Evolutionary conservation across 306 rosid genomes (phyloP), one percentile per base, ranked within the genome.

Genomic region (Carpinus viminea): DNA sequence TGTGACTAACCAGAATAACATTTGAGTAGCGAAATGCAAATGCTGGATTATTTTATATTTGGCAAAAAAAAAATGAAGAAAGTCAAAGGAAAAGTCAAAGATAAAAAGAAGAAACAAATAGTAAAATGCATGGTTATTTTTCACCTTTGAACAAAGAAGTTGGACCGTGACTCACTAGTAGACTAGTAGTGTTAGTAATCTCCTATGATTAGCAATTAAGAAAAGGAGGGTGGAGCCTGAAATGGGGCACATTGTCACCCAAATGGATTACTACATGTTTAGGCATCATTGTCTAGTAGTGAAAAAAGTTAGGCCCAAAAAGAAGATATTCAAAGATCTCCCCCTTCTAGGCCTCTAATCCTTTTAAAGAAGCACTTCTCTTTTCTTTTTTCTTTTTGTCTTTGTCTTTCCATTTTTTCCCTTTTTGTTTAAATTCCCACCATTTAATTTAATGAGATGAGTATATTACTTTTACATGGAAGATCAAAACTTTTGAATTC

Each of bases 281-380:
- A 61, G 34, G 36, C 26, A 4, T 6, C 36, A 28, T 26, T 28
- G 68, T 61, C 43, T 26, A 15, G 8, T 62, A 13, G 68, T 9
- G 9, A 62, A 26, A 26, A 62, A 62, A 10, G 20, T 59, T 3
- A 59, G 38, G 36, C 66, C 36, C 0, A 21, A 59, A 59, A 24
- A 59, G 16, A 62, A 62, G 68, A 62, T 28, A 28, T 62, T 62
- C 68, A 62, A 62, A 62, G 45, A 62, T 62, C 45, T 62, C 8
- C 8, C 15, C 17, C 16, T 12, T 21, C 68, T 6, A 31, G 68
- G n/a, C 8, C 43, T 28, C 9, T 21, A 4, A 53, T 18, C 5
- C 21, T 17, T 53, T 17, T 53, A 17, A 53, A n/a, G 2, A 15
- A 15, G 57, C 57, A 17, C 11, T 13, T 38, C 43, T 16, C 10